Percentiles rank a stretch among this genome's conserved stretches.
Evolutionary conservation across 164 flowering plant species (phyloP).

Genomic region (Akebia trifoliata): DNA sequence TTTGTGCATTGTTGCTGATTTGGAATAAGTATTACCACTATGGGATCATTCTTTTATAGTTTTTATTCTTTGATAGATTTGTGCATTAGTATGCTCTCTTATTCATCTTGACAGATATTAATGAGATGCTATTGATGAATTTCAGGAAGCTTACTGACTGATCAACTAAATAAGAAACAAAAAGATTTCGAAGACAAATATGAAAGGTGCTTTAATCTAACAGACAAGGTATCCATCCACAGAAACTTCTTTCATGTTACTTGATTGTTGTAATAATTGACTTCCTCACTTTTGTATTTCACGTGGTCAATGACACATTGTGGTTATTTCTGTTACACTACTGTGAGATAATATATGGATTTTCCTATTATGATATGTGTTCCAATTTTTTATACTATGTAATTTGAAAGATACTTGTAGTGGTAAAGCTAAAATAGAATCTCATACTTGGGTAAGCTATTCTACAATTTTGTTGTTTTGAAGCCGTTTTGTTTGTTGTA

Average conservation of each 20-base stretch:
- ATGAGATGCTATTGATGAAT: constrained; percentile 1
- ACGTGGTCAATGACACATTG: no score
- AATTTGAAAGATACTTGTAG: no score
- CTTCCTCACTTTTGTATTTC: not conserved
- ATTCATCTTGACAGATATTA: constrained; percentile 1
- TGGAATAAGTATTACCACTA: not conserved
- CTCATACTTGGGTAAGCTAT: no score
- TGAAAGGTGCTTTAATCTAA: constrained; percentile 39
- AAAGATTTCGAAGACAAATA: constrained; percentile 67
- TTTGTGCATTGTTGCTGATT: not conserved
- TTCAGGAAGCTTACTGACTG: constrained; percentile 47
- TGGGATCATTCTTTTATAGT: not conserved
- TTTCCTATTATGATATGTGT: no score
- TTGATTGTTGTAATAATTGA: not conserved
- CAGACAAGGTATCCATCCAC: constrained; percentile 52
- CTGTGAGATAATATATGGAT: no score
- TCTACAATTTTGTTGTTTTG: no score
- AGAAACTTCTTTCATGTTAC: not conserved
- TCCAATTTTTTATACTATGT: no score
- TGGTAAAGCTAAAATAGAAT: no score
- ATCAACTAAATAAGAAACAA: constrained; percentile 38
- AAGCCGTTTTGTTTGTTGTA: no score
- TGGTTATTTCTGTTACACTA: no score
- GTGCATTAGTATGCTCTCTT: not conserved
- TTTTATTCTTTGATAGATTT: not conserved